Evolutionary conservation across 2,329 filamentous ascomycete species (phyloP).

Genomic region (Phaeoacremonium minimum): DNA sequence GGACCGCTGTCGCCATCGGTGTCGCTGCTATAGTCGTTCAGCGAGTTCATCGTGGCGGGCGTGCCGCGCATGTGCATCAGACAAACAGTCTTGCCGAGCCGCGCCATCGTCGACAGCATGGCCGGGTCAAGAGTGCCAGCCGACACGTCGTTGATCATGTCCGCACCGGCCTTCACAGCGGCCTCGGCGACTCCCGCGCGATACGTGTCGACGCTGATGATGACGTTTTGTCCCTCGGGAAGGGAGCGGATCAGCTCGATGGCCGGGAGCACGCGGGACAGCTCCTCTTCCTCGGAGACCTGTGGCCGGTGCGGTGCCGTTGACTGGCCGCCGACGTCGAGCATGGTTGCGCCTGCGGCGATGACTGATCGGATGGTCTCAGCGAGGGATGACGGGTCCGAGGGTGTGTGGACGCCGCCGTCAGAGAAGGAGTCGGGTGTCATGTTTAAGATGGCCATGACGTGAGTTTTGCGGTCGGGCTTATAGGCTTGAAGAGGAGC

Average conservation of each 20-base stretch:
- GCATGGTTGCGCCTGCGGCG: constrained; percentile 68
- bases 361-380: constrained; percentile 60
- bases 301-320: constrained; percentile 73
- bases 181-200: constrained; percentile 75
- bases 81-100: constrained; percentile 69
- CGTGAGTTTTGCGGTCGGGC: constrained; percentile 58
- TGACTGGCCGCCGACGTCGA: constrained; percentile 92
- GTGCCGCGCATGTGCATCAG: constrained; percentile 95
- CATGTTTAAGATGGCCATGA: constrained; percentile 94
- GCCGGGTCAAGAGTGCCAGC: constrained; percentile 71
- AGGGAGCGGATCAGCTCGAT: constrained; percentile 67
- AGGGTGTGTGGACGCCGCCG: constrained; percentile 60
- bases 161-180: constrained; percentile 73
- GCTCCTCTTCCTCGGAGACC: constrained; percentile 69
- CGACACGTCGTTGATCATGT: constrained; percentile 94
- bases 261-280: constrained; percentile 73
- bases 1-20: constrained; percentile 12
- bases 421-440: constrained; percentile 98
- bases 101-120: constrained; percentile 79
- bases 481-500: constrained; percentile 55
- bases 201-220: constrained; percentile 90
- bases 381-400: constrained; percentile 43
- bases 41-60: constrained; percentile 71
- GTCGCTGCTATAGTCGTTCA: constrained; percentile 54
- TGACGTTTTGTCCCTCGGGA: constrained; percentile 57